Percentiles rank a stretch among this genome's conserved stretches.
Evolutionary conservation across 1,139 yeast species (phyloP).

Genomic region (Pichia sp.): DNA sequence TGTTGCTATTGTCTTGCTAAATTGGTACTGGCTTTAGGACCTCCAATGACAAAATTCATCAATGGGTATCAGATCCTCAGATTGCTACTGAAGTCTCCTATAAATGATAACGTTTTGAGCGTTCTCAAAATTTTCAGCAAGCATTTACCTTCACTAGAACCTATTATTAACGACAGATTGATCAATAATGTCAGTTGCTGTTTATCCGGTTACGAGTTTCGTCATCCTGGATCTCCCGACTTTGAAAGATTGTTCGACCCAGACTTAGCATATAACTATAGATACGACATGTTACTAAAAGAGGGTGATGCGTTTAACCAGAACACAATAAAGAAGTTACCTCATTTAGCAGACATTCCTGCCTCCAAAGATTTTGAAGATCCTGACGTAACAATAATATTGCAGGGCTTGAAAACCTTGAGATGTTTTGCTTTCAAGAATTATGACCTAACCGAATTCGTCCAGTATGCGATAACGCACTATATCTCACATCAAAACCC

Average conservation of each 20-base stretch:
- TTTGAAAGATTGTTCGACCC: slow-evolving; percentile 60
- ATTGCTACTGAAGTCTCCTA: slow-evolving; percentile 74
- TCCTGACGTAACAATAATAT: slow-evolving; percentile 40
- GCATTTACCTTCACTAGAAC: slow-evolving; percentile 76
- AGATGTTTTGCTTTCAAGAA: slow-evolving; percentile 71
- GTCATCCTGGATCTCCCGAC: slow-evolving; percentile 86
- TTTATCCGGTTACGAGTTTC: slow-evolving; percentile 74
- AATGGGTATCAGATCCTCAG: slow-evolving; percentile 73
- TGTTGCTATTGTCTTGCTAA: slow-evolving; percentile 86
- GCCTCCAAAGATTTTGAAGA: slow-evolving; percentile 38
- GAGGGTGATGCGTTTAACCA: slow-evolving; percentile 46
- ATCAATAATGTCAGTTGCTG: slow-evolving; percentile 70
- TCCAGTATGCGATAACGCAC: slow-evolving; percentile 71
- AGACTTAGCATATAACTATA: slow-evolving; percentile 66
- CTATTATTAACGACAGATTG: slow-evolving; percentile 64
- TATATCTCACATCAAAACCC: slow-evolving; percentile 79
- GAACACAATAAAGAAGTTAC: slow-evolving; percentile 17
- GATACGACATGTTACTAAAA: slow-evolving; percentile 66
- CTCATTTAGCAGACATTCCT: slow-evolving; percentile 23
- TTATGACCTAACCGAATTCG: slow-evolving; percentile 79
- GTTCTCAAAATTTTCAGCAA: slow-evolving; percentile 64
- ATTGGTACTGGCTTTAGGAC: slow-evolving; percentile 84
- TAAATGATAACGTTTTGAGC: slow-evolving; percentile 73
- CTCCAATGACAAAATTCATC: slow-evolving; percentile 84
- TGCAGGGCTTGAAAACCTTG: slow-evolving; percentile 69